Evolutionary conservation across 768 basidiomycete genomes (phyloP), one percentile per base, ranked within the genome.

Genomic region (Tricholoma saponaceum): DNA sequence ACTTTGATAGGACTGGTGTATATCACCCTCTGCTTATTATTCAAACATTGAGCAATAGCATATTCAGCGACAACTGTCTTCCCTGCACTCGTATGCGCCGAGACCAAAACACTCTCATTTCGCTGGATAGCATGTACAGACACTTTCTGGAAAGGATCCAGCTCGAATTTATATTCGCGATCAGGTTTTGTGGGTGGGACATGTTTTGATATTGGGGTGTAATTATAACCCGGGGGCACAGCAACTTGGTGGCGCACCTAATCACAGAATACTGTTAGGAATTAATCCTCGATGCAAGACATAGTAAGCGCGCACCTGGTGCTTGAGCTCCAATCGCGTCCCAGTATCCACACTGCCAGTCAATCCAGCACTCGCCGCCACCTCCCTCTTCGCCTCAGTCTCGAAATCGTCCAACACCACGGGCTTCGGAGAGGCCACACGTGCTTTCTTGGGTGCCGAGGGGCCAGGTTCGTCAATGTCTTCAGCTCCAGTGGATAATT

Each of bases 1-100:
- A 95, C 96, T 85, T 99, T 99, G 76, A 99, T 99, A 55, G 97
- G 97, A 82, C 92, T 95, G 22, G 97, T 99, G 75, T 99, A 99
- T 60, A 98, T 97, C 65, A 98, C 96, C 71, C 97, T 82, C 74
- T 97, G 92, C 68, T 93, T 94, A 67, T 90, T 87, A 72, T 86
- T 87, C 65, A 99, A 77, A 80, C 92, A 95, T 70, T 94, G 92
- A 0, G 97, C 97, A 68, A 99, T 98, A 47, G 97, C 97, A 73
- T 98, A 99, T 78, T 99, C 97, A 47, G 97, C 97, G 59, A 99
- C 97, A 60, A 98, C 97, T 2, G 97, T 99, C 76, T 99, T 99
- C 67, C 97, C 97, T 33, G 97, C 97, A 73, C 92, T 95, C 5
- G 97, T 99, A 76, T 99, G 97, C 0, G 97, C 97, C 22, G 96